These are phyloP conservation scores for Thraustochytrium sp. DNA, from an alignment of 352 stramenopile genomes.

Conservation along the genomic window DNA sequence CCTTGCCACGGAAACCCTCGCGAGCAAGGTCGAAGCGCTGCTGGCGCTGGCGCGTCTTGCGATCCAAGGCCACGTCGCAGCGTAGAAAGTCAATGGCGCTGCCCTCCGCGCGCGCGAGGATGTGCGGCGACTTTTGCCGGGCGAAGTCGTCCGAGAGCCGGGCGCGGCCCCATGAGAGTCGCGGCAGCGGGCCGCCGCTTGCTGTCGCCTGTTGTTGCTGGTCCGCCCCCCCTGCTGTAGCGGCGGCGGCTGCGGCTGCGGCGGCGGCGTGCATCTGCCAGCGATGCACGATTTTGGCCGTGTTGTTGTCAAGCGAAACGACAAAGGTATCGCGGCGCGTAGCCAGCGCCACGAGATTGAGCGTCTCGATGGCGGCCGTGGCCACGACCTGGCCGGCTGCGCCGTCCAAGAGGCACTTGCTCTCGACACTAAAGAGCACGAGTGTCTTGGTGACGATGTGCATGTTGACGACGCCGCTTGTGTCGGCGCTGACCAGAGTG, in stretches of 20 bases:
- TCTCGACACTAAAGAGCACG: constrained; percentile 87
- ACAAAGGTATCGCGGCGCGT: constrained; percentile 89
- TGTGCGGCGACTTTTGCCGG: constrained; percentile 53
- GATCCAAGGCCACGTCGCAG: constrained; percentile 46
- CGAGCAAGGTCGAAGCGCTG: background rate
- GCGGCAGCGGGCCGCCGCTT: constrained; percentile 69
- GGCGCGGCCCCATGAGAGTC: constrained; percentile 88
- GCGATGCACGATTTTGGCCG: constrained; percentile 85
- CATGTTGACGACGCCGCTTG: constrained; percentile 83
- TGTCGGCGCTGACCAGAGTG: constrained; percentile 57
- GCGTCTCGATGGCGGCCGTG: constrained; percentile 49
- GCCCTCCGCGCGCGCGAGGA: constrained; percentile 85
- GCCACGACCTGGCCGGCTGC: constrained; percentile 73
- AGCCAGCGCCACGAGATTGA: constrained; percentile 61
- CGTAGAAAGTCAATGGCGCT: constrained; percentile 82
- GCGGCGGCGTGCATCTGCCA: constrained; percentile 56
- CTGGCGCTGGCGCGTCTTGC: background rate
- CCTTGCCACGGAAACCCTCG: background rate
- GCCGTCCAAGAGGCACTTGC: constrained; percentile 88
- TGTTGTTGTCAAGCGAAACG: constrained; percentile 81
- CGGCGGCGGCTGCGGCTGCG: background rate
- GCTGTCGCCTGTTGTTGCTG: too few species aligned
- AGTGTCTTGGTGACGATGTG: constrained; percentile 80
- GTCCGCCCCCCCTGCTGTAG: background rate
- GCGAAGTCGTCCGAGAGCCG: constrained; percentile 68